Base-by-base conservation (phyloP, 306 rosid genomes). In the Lathyrus tuberosus region DNA sequence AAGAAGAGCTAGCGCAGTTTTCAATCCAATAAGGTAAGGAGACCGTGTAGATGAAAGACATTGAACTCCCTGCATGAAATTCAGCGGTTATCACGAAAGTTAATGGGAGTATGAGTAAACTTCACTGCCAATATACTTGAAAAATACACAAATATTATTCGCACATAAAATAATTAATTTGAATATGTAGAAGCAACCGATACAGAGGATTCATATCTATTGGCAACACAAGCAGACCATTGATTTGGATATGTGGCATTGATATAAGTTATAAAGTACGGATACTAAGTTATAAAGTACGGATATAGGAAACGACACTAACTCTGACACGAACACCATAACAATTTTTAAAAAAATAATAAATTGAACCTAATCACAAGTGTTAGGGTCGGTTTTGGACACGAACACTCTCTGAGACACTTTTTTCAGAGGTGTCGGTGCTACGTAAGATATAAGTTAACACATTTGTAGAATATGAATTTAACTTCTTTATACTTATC, bases 21-120 rank as follows among this genome's bases (percentile, higher is more conserved):
- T 70, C 48, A 58, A 65, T 72, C 53, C 62, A 44, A 31, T 59
- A 28, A 28, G 18, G 69, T 56, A 24, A 26, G 58, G 73, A 70
- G 59, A 46, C 40, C 14, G 3, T 54, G 41, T 8, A 11, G 61
- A 40, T 58, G 69, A 6, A 63, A 59, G 30, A 47, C 53, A 71
- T 38, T 44, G 40, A 75, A 48, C 61, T 65, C 42, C 84, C 77
- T 75, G 84, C 77, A 75, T 3, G 33, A 37, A 80, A 75, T 15
- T 58, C 40, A 65, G 43, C 46, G 65, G 60, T 71, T 48, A 61
- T 31, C 68, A 18, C 70, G 6, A 33, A 48, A 30, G 62, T 22
- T 46, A 3, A 26, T 37, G 5, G 43, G 14, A 44, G 61, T 20
- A 67, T 62, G 38, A 33, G 8, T 5, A 33, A 10, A 56, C 13